These are phyloP conservation scores for Schizonepeta tenuifolia DNA, from an alignment of 257 asterid genomes.

Conservation along the genomic window DNA sequence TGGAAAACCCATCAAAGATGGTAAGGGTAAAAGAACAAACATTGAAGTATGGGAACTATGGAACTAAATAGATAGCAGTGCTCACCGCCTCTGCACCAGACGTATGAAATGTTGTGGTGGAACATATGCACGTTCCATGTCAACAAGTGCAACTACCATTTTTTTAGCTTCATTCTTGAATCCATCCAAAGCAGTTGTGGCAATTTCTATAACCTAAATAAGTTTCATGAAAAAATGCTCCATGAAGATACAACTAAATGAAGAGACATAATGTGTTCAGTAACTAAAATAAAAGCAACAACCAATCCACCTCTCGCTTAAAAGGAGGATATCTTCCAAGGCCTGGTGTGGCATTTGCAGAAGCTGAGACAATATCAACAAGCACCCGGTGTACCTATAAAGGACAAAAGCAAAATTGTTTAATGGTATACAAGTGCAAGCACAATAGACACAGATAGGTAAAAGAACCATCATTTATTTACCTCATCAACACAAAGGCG, in stretches of 20 bases:
- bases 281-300: slow-evolving; percentile 17
- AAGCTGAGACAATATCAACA: slow-evolving; percentile 80
- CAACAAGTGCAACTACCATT: slow-evolving; percentile 98
- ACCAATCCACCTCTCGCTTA: slow-evolving; percentile 78
- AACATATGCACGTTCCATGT: slow-evolving; percentile 98
- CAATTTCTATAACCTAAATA: slow-evolving; percentile 78
- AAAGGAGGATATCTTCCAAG: slow-evolving; percentile 99
- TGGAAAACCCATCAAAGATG: slow-evolving; percentile 40
- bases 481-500: slow-evolving; percentile 99
- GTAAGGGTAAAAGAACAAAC: slow-evolving; percentile 10
- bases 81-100: slow-evolving; percentile 92
- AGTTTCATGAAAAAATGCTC: slow-evolving; percentile 23
- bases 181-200: slow-evolving; percentile 88
- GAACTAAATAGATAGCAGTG: slow-evolving; percentile 27
- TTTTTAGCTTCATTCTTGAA: slow-evolving; percentile 83
- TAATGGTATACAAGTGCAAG: slow-evolving; percentile 17
- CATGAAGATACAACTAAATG: slow-evolving; percentile 26
- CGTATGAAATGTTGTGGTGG: slow-evolving; percentile 99
- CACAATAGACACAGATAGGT: slow-evolving; percentile 6
- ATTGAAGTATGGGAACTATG: not conserved
- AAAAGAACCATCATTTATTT: slow-evolving; percentile 28
- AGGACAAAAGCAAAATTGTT: not conserved
- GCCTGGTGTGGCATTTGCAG: slow-evolving; percentile 98
- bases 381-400: slow-evolving; percentile 92
- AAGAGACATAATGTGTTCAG: slow-evolving; percentile 2